Percentiles rank a stretch among this genome's conserved stretches.
Conservation (phyloP, 139 green algal species). For the Asterochloris erici region DNA sequence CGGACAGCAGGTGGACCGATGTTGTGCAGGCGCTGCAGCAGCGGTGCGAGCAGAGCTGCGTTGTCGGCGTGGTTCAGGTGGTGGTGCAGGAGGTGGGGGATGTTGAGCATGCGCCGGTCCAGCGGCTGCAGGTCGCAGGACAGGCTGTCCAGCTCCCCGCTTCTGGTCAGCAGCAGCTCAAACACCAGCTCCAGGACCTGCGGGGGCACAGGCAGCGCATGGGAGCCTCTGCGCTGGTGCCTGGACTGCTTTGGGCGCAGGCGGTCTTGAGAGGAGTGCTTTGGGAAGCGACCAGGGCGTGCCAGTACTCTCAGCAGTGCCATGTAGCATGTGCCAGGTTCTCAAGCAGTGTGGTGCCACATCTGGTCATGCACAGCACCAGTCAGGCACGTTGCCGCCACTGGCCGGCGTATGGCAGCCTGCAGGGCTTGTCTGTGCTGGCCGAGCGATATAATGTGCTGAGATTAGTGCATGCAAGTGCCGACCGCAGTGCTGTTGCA, state of each 20-base stretch:
- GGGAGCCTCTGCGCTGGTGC: not conserved
- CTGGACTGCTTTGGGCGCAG: not conserved
- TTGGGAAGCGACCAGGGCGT: not conserved
- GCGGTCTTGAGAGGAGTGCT: not conserved
- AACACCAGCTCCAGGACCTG: constrained; percentile 5
- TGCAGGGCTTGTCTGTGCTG: no score
- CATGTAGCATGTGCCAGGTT: not conserved
- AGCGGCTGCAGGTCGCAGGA: not conserved
- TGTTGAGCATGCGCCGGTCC: not conserved
- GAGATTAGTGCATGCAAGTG: no score
- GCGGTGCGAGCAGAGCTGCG: not conserved
- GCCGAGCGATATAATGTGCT: no score
- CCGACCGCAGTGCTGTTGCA: not conserved
- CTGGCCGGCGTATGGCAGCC: no score
- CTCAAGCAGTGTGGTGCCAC: not conserved
- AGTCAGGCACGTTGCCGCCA: no score
- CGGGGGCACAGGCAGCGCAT: not conserved
- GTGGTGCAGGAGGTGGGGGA: constrained; percentile 2
- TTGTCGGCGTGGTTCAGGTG: constrained; percentile 5
- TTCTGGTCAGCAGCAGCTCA: not conserved
- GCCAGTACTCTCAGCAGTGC: not conserved
- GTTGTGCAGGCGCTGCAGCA: constrained; percentile 6
- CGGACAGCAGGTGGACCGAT: not conserved
- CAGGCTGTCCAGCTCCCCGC: not conserved
- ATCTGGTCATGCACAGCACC: no score